Evolutionary conservation across 805 yeast species (phyloP).

Genomic region (Metschnikowia corniflorae): DNA sequence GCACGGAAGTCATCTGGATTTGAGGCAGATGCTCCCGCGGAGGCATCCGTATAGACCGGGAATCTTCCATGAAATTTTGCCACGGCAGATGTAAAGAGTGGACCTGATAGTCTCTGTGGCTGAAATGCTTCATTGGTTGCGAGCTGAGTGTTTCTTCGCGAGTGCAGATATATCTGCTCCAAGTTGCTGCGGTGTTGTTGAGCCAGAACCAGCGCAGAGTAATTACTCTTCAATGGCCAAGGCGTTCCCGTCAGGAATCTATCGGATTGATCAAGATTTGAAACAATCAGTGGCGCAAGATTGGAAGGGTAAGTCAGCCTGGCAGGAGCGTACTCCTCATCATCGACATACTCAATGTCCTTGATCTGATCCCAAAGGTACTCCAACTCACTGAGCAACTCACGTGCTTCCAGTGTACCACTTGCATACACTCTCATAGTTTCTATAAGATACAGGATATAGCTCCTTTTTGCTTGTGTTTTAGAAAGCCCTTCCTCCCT

Average conservation of each 20-base stretch:
- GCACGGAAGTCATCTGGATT: slow-evolving; percentile 40
- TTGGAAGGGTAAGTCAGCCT: slow-evolving; percentile 7
- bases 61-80: slow-evolving; percentile 1
- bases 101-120: slow-evolving; percentile 19
- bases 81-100: slow-evolving; percentile 4
- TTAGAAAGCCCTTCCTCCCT: slow-evolving; percentile 62
- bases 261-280: slow-evolving; percentile 27
- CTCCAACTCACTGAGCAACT: slow-evolving; percentile 64
- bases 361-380: slow-evolving; percentile 71
- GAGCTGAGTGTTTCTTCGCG: slow-evolving; percentile 36
- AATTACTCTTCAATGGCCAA: slow-evolving; percentile 27
- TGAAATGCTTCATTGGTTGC: slow-evolving; percentile 32
- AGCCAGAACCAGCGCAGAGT: slow-evolving; percentile 24
- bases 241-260: slow-evolving; percentile 38
- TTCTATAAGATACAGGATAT: slow-evolving; percentile 63
- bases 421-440: slow-evolving; percentile 70
- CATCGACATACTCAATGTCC: slow-evolving; percentile 38
- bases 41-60: slow-evolving; percentile 1
- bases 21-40: slow-evolving; percentile 2
- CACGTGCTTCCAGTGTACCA: slow-evolving; percentile 63
- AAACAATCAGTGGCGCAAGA: slow-evolving; percentile 15
- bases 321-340: slow-evolving; percentile 16
- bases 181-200: slow-evolving; percentile 34
- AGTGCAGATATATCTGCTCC: slow-evolving; percentile 43
- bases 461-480: slow-evolving; percentile 70